Conservation (phyloP, 805 yeast species). For the Blastobotrys americana region DNA sequence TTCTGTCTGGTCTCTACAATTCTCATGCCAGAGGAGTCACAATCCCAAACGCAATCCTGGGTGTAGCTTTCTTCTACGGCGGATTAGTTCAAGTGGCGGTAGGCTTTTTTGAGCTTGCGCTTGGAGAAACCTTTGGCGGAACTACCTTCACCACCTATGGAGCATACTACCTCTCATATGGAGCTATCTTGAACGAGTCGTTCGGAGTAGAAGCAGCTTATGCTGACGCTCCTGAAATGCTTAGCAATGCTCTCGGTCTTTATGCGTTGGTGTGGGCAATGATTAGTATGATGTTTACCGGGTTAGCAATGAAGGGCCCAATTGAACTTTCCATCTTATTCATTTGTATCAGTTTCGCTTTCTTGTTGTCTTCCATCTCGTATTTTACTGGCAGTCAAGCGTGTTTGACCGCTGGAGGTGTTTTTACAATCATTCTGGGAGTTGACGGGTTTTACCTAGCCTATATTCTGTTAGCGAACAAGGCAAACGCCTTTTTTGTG, state of each 20-base stretch:
- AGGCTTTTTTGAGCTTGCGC: constrained; percentile 61
- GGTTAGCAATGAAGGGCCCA: background rate
- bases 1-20: constrained; percentile 48
- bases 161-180: constrained; percentile 61
- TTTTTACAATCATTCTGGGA: background rate
- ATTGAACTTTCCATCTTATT: background rate
- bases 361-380: background rate
- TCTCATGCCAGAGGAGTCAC: constrained; percentile 51
- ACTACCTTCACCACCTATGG: constrained; percentile 39
- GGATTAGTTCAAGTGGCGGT: constrained; percentile 55
- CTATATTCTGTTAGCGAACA: background rate
- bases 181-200: constrained; percentile 44
- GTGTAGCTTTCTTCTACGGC: constrained; percentile 59
- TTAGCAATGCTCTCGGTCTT: background rate
- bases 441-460: background rate
- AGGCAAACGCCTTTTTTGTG: background rate
- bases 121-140: constrained; percentile 62
- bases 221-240: background rate
- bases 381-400: background rate
- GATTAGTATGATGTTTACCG: background rate
- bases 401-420: background rate
- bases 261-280: background rate
- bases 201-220: constrained; percentile 45
- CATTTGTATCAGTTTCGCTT: background rate
- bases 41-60: constrained; percentile 48